These are phyloP conservation scores for Teratosphaeriaceae sp. DNA, from an alignment of 2,329 filamentous ascomycete species.

Conservation along the genomic window DNA sequence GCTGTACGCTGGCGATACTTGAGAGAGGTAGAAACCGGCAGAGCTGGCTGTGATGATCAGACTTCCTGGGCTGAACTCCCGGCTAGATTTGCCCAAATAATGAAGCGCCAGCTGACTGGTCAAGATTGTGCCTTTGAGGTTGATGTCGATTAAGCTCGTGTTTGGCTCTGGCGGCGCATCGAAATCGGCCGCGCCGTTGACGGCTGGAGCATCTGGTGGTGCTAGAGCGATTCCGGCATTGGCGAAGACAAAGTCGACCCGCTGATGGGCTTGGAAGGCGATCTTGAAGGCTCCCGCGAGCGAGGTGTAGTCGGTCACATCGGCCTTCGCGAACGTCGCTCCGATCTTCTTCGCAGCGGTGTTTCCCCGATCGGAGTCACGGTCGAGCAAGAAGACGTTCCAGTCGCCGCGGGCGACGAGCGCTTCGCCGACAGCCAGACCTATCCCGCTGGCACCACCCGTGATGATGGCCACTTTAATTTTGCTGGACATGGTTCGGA, in stretches of 20 bases:
- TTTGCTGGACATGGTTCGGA: too few species aligned
- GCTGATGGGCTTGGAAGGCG: background rate
- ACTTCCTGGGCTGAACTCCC: background rate
- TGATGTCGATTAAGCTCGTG: background rate
- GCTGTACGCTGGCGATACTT: background rate
- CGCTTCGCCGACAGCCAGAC: slow-evolving; percentile 1
- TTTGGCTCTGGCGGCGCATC: background rate
- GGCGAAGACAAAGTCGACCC: slow-evolving; percentile 13
- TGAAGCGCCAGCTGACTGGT: background rate
- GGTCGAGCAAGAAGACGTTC: slow-evolving; percentile 4
- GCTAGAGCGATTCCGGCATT: slow-evolving; percentile 8
- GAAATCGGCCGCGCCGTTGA: background rate
- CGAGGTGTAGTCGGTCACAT: slow-evolving; percentile 4
- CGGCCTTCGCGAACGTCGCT: slow-evolving; percentile 1
- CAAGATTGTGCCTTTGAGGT: background rate
- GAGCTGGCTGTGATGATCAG: slow-evolving; percentile 5
- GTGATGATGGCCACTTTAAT: slow-evolving; percentile 6
- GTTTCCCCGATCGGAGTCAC: slow-evolving; percentile 1
- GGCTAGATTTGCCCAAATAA: background rate
- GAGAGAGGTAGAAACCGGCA: slow-evolving; percentile 4
- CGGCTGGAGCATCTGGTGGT: background rate
- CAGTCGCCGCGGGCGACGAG: slow-evolving; percentile 1
- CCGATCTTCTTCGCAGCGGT: background rate
- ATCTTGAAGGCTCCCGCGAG: slow-evolving; percentile 3
- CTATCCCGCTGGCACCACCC: slow-evolving; percentile 6